Evolutionary conservation across 2,329 filamentous ascomycete genomes (phyloP).

Genomic region (Hirsutella thompsonii): DNA sequence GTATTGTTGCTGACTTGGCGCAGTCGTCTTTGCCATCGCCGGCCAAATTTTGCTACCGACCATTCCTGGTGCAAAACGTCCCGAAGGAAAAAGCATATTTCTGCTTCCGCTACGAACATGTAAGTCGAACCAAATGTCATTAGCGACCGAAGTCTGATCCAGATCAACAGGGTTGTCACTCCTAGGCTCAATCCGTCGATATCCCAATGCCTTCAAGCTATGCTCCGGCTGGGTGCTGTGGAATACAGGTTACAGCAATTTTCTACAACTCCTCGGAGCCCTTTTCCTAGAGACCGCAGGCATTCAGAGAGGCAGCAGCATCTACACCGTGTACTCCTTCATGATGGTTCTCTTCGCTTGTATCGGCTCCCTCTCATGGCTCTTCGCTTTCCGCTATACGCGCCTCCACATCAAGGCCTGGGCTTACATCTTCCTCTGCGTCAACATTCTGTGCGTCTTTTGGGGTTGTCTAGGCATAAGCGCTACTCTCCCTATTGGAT

Average conservation of each 20-base stretch:
- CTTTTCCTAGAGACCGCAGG: conserved; percentile 8
- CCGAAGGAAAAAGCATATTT: conserved; percentile 5
- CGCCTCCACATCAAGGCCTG: conserved; percentile 6
- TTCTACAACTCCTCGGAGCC: conserved; percentile 6
- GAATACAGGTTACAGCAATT: conserved; percentile 9
- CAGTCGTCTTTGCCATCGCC: conserved; percentile 6
- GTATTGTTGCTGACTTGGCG: not conserved
- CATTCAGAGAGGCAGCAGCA: conserved; percentile 7
- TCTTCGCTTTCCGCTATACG: conserved; percentile 4
- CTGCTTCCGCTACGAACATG: conserved; percentile 8
- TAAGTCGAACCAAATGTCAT: conserved; percentile 1
- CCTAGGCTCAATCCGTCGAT: conserved; percentile 7
- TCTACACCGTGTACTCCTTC: conserved; percentile 9
- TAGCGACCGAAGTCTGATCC: not conserved
- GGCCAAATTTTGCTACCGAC: conserved; percentile 8
- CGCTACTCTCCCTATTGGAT: conserved; percentile 5
- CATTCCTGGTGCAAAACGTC: conserved; percentile 5
- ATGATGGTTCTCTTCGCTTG: conserved; percentile 8
- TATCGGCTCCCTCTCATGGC: conserved; percentile 7
- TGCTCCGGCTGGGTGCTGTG: conserved; percentile 9
- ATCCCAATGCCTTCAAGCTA: conserved; percentile 10
- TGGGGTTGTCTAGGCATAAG: conserved; percentile 10
- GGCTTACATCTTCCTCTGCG: conserved; percentile 7
- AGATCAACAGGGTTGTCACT: conserved; percentile 6
- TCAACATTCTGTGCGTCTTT: conserved; percentile 8